Evolutionary conservation across 441 rosid species (phyloP).

Genomic region (Adansonia rubrostipa): DNA sequence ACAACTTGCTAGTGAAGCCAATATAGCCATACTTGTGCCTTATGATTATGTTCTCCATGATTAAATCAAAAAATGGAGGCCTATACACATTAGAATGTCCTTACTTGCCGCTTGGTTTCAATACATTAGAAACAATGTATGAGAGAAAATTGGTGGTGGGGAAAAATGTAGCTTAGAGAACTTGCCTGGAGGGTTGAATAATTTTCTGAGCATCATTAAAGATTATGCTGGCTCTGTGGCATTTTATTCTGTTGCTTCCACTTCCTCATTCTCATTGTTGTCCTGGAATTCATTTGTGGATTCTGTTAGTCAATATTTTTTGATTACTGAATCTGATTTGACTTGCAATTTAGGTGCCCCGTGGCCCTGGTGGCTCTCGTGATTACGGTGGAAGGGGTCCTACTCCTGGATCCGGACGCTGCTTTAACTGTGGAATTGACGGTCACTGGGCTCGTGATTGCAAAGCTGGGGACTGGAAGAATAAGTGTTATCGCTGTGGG

Average conservation of each 20-base stretch:
- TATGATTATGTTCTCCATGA: background rate
- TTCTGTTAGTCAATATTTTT: background rate
- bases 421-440: constrained; percentile 76
- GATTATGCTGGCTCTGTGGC: background rate
- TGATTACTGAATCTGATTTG: constrained; percentile 14
- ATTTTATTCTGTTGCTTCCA: background rate
- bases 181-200: background rate
- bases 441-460: constrained; percentile 89
- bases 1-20: background rate
- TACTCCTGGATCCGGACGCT: constrained; percentile 79
- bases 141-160: background rate
- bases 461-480: constrained; percentile 86
- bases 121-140: background rate
- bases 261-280: background rate
- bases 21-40: background rate
- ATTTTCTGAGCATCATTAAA: background rate
- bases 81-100: background rate
- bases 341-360: constrained; percentile 55
- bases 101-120: background rate
- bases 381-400: constrained; percentile 64
- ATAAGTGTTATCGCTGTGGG: constrained; percentile 81
- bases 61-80: background rate
- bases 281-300: background rate
- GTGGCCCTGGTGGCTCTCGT: constrained; percentile 72
- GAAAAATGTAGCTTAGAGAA: background rate